These are phyloP conservation scores for Baorangia bicolor DNA, from an alignment of 768 basidiomycete species.

Conservation along the genomic window DNA sequence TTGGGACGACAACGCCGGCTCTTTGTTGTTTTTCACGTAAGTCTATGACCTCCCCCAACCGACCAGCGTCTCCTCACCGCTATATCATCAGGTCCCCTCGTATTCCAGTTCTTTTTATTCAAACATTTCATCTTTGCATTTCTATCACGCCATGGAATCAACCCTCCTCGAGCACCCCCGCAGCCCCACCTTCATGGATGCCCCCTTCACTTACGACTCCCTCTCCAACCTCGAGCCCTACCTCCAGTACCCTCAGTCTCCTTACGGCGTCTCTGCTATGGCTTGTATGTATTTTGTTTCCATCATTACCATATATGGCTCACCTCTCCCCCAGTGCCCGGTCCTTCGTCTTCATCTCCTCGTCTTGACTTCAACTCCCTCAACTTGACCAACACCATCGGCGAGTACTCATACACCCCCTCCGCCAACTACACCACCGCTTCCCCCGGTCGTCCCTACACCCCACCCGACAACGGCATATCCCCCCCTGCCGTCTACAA, in stretches of 20 bases:
- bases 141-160: conserved; percentile 41
- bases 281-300: conserved; percentile 48
- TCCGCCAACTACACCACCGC: conserved; percentile 52
- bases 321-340: conserved; percentile 43
- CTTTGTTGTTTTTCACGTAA: conserved; percentile 37
- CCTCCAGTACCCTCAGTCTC: conserved; percentile 68
- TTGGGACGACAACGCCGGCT: conserved; percentile 30
- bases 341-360: conserved; percentile 51
- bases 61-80: neutral
- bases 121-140: conserved; percentile 40
- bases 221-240: conserved; percentile 50
- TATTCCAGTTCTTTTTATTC: conserved; percentile 34
- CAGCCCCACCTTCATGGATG: conserved; percentile 51
- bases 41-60: neutral
- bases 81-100: conserved; percentile 29
- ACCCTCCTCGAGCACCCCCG: conserved; percentile 52
- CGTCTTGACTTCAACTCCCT: conserved; percentile 63
- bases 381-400: conserved; percentile 53
- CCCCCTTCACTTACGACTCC: conserved; percentile 46
- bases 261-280: conserved; percentile 60
- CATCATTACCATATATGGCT: neutral
- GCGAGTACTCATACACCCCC: conserved; percentile 59
- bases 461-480: conserved; percentile 65
- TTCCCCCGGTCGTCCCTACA: conserved; percentile 61
- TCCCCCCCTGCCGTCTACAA: conserved; percentile 74